Base-by-base conservation (phyloP, 2,329 filamentous ascomycete genomes). In the Beauveria caledonica region DNA sequence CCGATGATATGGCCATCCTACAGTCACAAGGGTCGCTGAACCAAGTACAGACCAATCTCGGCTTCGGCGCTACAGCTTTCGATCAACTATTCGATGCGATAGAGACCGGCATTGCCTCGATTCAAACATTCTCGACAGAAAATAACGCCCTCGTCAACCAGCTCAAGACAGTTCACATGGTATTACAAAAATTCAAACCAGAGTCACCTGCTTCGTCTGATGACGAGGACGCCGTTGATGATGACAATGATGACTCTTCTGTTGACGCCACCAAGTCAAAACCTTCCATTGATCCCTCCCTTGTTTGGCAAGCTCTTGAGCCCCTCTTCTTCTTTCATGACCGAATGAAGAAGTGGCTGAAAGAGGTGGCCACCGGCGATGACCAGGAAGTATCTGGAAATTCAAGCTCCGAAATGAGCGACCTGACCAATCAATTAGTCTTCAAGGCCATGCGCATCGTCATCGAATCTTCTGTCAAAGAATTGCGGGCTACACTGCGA, bases 381-480 rank as follows among this genome's bases (percentile, higher is more conserved):
- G 66, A 68, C 40, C 59, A 62, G 1, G 55, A 65, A 15, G 63
- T 64, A 1, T 17, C 60, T 0, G 60, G 62, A 17, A 64, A 68
- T 21, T 63, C 63, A 4, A 64, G 61, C 19, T 64, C 67, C 0
- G 63, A 69, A 52, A 19, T 69, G 45, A 65, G 64, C 48, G 92
- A 96, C 63, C 91, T 89, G 66, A 93, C 97, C 65, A 89, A 88
- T 51, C 92, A 97, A 73, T 96, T 96, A 69, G 84, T 97, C 49
- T 83, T 97, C 65, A 90, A 90, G 8, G 81, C 97, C 1, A 79
- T 97, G 19, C 89, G 92, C 0, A 91, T 93, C 0, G 96, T 93
- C 74, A 82, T 97, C 62, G 85, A 90, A 61, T 92, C 92, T 1
- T 86, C 97, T 68, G 95, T 97, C 71, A 87, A 87, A 59, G 84